Evolutionary conservation across 257 asterid species (phyloP), one percentile per base, ranked within the genome.

Genomic region (Solanum rostratum): DNA sequence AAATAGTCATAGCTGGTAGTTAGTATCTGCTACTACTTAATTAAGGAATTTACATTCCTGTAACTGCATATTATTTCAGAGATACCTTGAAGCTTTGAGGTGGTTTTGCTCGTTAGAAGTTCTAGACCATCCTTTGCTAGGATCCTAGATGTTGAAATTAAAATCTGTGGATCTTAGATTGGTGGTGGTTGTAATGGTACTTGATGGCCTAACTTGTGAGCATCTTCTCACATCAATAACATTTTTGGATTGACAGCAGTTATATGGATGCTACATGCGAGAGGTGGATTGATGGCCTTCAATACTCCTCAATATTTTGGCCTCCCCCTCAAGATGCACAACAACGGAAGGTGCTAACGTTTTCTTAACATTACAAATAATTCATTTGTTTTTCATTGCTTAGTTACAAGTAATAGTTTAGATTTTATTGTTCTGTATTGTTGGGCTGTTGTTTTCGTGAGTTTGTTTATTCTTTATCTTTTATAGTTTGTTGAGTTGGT

Each of bases 241-340:
- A 78, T 50, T 79, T 63, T 27, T 37, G 84, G 80, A 80, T 84
- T 39, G 82, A 53, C 79, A 68, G 57, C 70, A 86, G 89, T 85
- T 74, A 54, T 24, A 96, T 96, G 99, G 98, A 91, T 84, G 88
- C 93, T 85, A 86, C 94, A 86, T 89, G 87, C 79, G 97, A 93
- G 86, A 96, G 91, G 91, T 96, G 99, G 98, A 96, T 93, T 57
- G 98, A 94, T 69, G 89, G 95, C 84, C 92, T 96, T 89, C 97
- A 96, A 89, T 93, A 90, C 86, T 96, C 99, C 79, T 95, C 99
- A 52, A 88, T 96, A 89, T 96, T 93, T 89, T 96, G 97, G 96
- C 98, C 92, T 24, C 98, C 98, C 43, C 99, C 98, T 12, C 96
- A 89, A 81, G 98, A 97, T 82, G 87, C 89, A 73, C 95, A 85